A percentile compares a stretch with the other conserved stretches of the same genome.
Conservation (phyloP, 2,329 filamentous ascomycete genomes). For the Helotiales sp. region DNA sequence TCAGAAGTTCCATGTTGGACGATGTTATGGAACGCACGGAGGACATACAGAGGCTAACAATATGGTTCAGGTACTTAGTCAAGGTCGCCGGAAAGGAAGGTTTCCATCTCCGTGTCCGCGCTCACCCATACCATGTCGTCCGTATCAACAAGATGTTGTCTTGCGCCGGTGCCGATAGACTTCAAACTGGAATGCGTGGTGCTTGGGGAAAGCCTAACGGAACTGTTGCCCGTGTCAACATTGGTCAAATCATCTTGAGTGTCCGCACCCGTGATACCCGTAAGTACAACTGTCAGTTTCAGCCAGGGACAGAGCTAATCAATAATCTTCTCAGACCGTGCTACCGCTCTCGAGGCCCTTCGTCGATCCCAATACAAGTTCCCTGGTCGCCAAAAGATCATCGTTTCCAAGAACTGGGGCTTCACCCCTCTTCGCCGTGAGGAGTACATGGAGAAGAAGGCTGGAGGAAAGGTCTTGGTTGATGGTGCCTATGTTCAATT, state of each 20-base stretch:
- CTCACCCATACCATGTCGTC: slow-evolving; percentile 99
- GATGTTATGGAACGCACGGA: neutral
- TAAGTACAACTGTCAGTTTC: slow-evolving; percentile 52
- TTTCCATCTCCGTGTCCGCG: slow-evolving; percentile 79
- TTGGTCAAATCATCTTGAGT: slow-evolving; percentile 97
- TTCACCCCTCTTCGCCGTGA: slow-evolving; percentile 98
- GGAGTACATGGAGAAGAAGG: slow-evolving; percentile 95
- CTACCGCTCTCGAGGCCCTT: slow-evolving; percentile 95
- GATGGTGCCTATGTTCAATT: slow-evolving; percentile 99
- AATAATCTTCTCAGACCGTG: slow-evolving; percentile 72
- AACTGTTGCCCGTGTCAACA: slow-evolving; percentile 99
- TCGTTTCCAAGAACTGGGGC: slow-evolving; percentile 99
- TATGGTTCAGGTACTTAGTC: slow-evolving; percentile 58
- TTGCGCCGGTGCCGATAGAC: slow-evolving; percentile 99
- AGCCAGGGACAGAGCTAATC: slow-evolving; percentile 37
- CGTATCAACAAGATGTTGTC: slow-evolving; percentile 99
- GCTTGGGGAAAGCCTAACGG: slow-evolving; percentile 99
- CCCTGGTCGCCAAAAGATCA: slow-evolving; percentile 99
- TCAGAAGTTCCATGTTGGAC: neutral
- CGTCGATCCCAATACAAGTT: slow-evolving; percentile 99
- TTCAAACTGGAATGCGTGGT: slow-evolving; percentile 99
- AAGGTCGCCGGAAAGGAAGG: slow-evolving; percentile 74
- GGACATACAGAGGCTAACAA: slow-evolving; percentile 12
- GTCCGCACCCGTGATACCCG: slow-evolving; percentile 94
- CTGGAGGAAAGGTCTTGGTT: slow-evolving; percentile 89